Base-by-base conservation (phyloP, 441 rosid genomes). In the Eutrema salsugineum region DNA sequence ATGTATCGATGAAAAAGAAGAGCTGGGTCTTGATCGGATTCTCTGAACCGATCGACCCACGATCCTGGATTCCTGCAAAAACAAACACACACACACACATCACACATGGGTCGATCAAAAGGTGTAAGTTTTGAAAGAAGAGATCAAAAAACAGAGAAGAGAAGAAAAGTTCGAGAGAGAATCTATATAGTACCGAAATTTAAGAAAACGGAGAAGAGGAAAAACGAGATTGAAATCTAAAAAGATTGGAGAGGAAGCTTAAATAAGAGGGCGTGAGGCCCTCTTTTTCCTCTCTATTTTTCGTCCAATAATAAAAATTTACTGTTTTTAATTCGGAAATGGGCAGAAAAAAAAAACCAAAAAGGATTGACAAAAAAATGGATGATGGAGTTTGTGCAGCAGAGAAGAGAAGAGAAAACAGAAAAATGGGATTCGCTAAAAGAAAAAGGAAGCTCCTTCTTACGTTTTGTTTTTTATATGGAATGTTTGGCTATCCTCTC, bases 241-340 rank as follows among this genome's bases (percentile, higher is more conserved):
- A 75, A 77, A 90, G 73, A 74, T 42, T 85, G 81, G 80, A 77
- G 82, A 73, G 70, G 61, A 79, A 68, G 76, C 82, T 85, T 83
- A 80, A 75, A 78, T 59, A 87, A 81, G 83, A 83, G 91, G 74
- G 81, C 80, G 77, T 80, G 79, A 82, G 83, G 85, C 85, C 89
- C 89, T 82, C 88, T 71, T 76, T 78, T 71, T 68, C 72, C 64
- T 71, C 82, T 76, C 75, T 81, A 60, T 76, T 67, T 58, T 19
- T 65, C 59, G 72, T 77, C 72, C 64, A 63, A 67, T 78, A 56
- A 60, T 76, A 59, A 53, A 59, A 56, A 5, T 39, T 39, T 22
- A 59, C 64, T 22, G 64, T 24, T 39, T 33, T 35, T 39, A 20
- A 39, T 76, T 71, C 24, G 68, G 77, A 79, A 66, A 64, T 57